These are phyloP conservation scores for Aspergillus hiratsukae DNA, from an alignment of 2,329 filamentous ascomycete species.

Conservation along the genomic window DNA sequence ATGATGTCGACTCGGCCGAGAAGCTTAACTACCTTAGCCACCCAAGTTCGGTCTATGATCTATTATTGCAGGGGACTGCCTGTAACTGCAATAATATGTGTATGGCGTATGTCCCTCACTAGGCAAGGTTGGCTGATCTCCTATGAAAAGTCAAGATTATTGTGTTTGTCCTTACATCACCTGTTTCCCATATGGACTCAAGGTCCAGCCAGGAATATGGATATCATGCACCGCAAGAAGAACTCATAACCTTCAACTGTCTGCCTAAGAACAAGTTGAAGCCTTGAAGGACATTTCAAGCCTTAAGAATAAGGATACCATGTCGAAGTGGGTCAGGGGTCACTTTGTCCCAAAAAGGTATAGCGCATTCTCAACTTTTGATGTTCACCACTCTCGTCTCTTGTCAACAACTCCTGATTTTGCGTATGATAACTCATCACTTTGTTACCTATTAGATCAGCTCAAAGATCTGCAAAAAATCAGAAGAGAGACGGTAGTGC, in stretches of 20 bases:
- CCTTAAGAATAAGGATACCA: neutral
- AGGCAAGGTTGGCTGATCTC: neutral
- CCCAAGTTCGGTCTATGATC: no score
- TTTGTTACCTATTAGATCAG: neutral
- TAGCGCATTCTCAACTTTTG: neutral
- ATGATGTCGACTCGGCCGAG: neutral
- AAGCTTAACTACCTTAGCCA: neutral
- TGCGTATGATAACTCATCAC: neutral
- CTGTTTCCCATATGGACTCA: neutral
- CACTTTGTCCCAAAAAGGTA: neutral
- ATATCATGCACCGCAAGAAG: neutral
- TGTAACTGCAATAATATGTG: neutral
- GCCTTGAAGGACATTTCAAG: no score
- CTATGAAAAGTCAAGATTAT: neutral
- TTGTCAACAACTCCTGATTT: neutral
- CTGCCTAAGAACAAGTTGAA: neutral
- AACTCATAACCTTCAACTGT: neutral
- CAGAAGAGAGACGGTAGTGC: neutral
- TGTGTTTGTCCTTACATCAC: no score
- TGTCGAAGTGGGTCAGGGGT: neutral
- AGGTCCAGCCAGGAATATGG: neutral
- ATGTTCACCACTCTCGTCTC: neutral
- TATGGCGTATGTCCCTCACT: no score
- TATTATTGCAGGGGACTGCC: no score
- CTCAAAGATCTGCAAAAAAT: neutral